Conservation (phyloP, 768 basidiomycete genomes). For the Mycena filopes region DNA sequence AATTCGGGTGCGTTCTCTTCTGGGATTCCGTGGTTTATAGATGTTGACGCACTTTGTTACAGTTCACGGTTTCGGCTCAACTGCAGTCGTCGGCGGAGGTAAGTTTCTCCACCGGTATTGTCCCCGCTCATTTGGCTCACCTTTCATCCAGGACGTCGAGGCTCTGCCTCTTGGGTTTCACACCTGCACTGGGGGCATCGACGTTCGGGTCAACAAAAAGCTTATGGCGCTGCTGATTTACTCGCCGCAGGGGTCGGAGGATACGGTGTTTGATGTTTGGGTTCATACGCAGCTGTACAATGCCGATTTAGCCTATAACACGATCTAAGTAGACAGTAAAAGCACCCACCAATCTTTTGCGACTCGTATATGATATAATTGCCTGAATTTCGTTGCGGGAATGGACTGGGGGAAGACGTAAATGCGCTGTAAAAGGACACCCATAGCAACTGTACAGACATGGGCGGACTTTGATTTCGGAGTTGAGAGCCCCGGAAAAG, state of each 20-base stretch:
- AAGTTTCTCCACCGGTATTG: background rate
- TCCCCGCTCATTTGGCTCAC: background rate
- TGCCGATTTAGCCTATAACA: slow-evolving; percentile 6
- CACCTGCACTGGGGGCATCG: slow-evolving; percentile 6
- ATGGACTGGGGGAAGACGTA: too few species aligned
- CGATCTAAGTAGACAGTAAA: background rate
- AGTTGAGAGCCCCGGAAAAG: too few species aligned
- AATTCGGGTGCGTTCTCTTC: background rate
- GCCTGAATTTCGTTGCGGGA: too few species aligned
- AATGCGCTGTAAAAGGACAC: too few species aligned
- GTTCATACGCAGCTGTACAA: slow-evolving; percentile 1
- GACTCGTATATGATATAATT: too few species aligned
- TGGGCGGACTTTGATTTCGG: too few species aligned
- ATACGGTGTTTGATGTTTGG: slow-evolving; percentile 4
- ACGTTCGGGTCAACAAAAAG: slow-evolving; percentile 2
- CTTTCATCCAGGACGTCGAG: background rate
- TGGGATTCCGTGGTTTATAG: background rate
- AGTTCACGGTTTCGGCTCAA: background rate
- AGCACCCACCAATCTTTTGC: background rate
- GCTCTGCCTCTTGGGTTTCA: background rate
- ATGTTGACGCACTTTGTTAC: background rate
- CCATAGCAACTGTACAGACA: background rate
- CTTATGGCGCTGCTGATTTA: background rate
- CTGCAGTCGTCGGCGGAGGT: background rate
- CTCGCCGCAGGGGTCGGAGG: background rate